Conservation (phyloP, 2,329 filamentous ascomycete species). For the Arachnopeziza araneosa region DNA sequence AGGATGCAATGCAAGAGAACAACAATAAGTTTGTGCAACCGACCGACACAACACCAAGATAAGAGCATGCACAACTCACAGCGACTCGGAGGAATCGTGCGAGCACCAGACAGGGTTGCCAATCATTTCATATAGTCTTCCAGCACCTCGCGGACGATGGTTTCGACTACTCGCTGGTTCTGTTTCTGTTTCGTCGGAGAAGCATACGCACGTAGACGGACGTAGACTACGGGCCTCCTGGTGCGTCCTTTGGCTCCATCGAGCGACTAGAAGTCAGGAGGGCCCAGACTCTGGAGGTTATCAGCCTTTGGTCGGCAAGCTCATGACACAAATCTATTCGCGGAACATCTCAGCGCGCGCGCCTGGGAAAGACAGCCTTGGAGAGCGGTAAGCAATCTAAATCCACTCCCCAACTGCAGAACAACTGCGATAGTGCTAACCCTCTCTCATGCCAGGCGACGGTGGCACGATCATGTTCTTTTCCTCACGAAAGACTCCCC, state of each 20-base stretch:
- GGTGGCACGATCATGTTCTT: background rate
- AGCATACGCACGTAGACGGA: background rate
- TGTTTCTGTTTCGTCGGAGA: too few relatives aligned
- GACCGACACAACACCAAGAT: background rate
- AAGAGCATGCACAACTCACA: background rate
- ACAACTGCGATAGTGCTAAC: too few relatives aligned
- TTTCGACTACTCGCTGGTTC: too few relatives aligned
- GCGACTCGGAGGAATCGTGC: background rate
- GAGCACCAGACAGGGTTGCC: background rate
- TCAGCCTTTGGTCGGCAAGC: background rate
- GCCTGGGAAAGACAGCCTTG: background rate
- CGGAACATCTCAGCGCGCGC: background rate
- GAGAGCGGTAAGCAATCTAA: background rate
- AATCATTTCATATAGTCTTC: background rate
- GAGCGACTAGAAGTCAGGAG: background rate
- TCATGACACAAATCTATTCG: background rate
- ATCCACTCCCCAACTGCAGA: too few relatives aligned
- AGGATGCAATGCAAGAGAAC: background rate
- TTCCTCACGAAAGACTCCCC: too few relatives aligned
- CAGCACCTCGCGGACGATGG: too few relatives aligned
- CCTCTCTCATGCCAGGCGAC: background rate
- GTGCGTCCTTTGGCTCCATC: too few relatives aligned
- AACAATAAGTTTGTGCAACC: background rate
- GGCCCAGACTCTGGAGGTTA: background rate
- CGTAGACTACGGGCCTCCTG: background rate